A percentile compares a stretch with the other conserved stretches of the same genome.
These are phyloP conservation scores for Hibiscus trionum DNA, from an alignment of 345 rosid genomes.

Conservation along the genomic window DNA sequence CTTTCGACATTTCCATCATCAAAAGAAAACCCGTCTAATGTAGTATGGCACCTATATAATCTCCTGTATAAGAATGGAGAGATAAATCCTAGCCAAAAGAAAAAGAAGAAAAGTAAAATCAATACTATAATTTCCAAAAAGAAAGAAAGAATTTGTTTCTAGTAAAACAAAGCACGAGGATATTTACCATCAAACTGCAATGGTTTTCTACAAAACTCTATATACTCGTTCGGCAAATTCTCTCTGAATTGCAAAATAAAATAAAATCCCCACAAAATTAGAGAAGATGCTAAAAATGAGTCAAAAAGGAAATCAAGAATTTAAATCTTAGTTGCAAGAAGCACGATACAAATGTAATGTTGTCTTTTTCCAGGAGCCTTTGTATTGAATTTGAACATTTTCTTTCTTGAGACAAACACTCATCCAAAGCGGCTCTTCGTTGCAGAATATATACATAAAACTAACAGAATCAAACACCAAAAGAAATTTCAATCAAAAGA, in stretches of 20 bases:
- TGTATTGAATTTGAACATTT: conserved; percentile 49
- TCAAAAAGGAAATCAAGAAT: not conserved
- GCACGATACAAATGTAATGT: conserved; percentile 48
- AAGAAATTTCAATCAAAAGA: not conserved
- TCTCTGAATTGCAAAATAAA: conserved; percentile 35
- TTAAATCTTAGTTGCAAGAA: not conserved
- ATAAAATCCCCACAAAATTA: not conserved
- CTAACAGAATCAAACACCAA: conserved; percentile 25
- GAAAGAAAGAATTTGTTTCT: not conserved
- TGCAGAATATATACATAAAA: conserved; percentile 77
- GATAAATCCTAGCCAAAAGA: conserved; percentile 48
- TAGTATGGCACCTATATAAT: conserved; percentile 71
- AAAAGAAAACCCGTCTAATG: conserved; percentile 54
- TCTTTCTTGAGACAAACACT: conserved; percentile 45
- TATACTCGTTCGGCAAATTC: conserved; percentile 37
- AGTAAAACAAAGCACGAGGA: conserved; percentile 5
- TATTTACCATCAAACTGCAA: conserved; percentile 62
- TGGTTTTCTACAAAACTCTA: conserved; percentile 28
- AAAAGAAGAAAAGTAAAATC: conserved; percentile 7
- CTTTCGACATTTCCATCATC: conserved; percentile 71
- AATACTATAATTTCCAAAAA: not conserved
- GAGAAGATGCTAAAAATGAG: not conserved
- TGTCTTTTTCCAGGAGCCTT: conserved; percentile 88
- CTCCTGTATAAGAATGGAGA: conserved; percentile 79
- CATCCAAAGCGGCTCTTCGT: conserved; percentile 96